Conservation (phyloP, 2,329 filamentous ascomycete species). For the Aureobasidium leucospermi region DNA sequence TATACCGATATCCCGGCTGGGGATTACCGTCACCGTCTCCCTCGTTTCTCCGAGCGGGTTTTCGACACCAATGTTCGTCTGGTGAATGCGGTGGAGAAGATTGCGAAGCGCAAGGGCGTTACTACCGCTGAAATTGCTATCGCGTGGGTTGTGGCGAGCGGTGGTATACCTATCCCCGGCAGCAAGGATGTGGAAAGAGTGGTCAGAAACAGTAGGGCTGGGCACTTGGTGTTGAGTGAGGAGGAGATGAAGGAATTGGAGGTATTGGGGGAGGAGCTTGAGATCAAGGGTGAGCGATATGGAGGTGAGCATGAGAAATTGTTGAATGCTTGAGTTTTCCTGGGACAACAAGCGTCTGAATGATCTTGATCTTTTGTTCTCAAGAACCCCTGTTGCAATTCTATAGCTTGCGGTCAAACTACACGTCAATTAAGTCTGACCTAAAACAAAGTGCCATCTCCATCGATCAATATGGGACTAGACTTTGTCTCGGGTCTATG, state of each 20-base stretch:
- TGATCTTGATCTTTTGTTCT: no score
- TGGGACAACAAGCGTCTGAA: no score
- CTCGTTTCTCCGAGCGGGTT: conserved; percentile 56
- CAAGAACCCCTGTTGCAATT: no score
- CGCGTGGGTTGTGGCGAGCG: conserved; percentile 41
- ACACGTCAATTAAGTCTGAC: no score
- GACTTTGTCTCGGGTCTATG: conserved; percentile 28
- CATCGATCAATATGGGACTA: conserved; percentile 33
- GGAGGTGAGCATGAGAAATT: conserved; percentile 15
- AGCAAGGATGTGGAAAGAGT: conserved; percentile 31
- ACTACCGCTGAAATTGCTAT: conserved; percentile 43
- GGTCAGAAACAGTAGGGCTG: conserved; percentile 30
- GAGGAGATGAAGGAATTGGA: conserved; percentile 46
- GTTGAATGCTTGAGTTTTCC: conserved; percentile 19
- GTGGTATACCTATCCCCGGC: conserved; percentile 38
- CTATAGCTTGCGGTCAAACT: no score
- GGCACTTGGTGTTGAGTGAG: conserved; percentile 35
- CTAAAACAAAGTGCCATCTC: conserved; percentile 35
- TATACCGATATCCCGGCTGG: conserved; percentile 49
- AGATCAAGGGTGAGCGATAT: conserved; percentile 38
- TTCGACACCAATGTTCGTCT: conserved; percentile 60
- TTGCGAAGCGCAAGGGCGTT: conserved; percentile 52
- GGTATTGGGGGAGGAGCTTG: conserved; percentile 41
- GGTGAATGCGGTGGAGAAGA: conserved; percentile 47
- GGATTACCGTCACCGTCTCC: conserved; percentile 40